Percentiles rank a stretch among this genome's conserved stretches.
Evolutionary conservation across 2,329 filamentous ascomycete genomes (phyloP).

Genomic region (Colletotrichum orchidophilum): DNA sequence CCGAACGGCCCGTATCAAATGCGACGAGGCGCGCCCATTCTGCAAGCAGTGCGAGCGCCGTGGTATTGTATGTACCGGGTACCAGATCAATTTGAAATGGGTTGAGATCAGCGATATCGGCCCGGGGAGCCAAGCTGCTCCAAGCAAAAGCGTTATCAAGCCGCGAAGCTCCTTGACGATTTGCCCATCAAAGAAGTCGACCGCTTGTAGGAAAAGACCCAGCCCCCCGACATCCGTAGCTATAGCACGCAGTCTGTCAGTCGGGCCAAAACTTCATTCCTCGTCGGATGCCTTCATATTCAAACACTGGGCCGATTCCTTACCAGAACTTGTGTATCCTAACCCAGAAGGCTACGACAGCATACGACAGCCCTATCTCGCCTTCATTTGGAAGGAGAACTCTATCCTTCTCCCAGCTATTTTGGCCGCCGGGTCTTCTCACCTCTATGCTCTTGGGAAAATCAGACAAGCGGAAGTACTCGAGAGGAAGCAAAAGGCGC

Average conservation of each 20-base stretch:
- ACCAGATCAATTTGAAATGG: slow-evolving; percentile 23
- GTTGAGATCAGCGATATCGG: slow-evolving; percentile 7
- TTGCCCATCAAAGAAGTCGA: not conserved
- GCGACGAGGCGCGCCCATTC: slow-evolving; percentile 14
- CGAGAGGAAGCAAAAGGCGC: slow-evolving; percentile 23
- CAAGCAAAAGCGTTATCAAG: slow-evolving; percentile 8
- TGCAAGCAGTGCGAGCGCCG: slow-evolving; percentile 3
- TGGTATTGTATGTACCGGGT: slow-evolving; percentile 14
- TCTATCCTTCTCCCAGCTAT: slow-evolving; percentile 9
- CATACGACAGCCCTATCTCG: slow-evolving; percentile 15
- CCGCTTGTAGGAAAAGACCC: not conserved
- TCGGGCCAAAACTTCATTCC: slow-evolving; percentile 1
- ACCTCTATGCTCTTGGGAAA: not conserved
- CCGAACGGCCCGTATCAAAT: slow-evolving; percentile 16
- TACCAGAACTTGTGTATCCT: slow-evolving; percentile 17
- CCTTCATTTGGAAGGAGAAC: slow-evolving; percentile 13
- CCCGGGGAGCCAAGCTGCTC: not conserved
- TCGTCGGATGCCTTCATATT: slow-evolving; percentile 17
- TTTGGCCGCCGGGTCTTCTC: slow-evolving; percentile 12
- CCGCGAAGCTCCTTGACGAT: not conserved
- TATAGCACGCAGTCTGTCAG: not conserved
- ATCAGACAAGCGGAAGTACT: slow-evolving; percentile 10
- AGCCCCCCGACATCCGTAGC: not conserved
- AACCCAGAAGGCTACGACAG: slow-evolving; percentile 9
- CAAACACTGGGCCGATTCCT: slow-evolving; percentile 17